These are phyloP conservation scores for Candida xiaguanensis DNA, from an alignment of 805 yeast species.

Conservation along the genomic window DNA sequence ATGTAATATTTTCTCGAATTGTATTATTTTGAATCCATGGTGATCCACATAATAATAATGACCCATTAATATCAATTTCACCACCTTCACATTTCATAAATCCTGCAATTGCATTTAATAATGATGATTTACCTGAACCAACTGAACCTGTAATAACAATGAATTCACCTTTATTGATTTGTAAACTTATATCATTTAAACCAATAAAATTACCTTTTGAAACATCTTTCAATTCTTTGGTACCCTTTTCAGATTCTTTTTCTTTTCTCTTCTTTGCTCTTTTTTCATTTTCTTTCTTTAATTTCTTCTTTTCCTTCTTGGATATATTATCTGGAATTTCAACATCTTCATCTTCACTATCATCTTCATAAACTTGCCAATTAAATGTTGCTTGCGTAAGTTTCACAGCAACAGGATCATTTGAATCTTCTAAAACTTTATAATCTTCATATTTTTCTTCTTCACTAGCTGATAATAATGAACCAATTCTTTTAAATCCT, in stretches of 20 bases:
- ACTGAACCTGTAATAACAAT: conserved; percentile 75
- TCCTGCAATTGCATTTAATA: conserved; percentile 69
- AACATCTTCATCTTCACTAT: conserved; percentile 13
- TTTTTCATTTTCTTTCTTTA: conserved; percentile 9
- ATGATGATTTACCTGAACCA: conserved; percentile 79
- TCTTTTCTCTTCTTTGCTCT: conserved; percentile 7
- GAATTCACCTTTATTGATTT: conserved; percentile 62
- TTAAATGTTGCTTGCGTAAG: conserved; percentile 55
- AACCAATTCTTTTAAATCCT: conserved; percentile 55
- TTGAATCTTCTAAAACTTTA: conserved; percentile 3
- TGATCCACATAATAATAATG: conserved; percentile 51
- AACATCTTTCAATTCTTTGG: conserved; percentile 5
- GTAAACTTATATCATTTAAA: conserved; percentile 47
- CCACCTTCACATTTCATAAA: conserved; percentile 61
- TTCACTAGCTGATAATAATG: conserved; percentile 42
- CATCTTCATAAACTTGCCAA: conserved; percentile 50
- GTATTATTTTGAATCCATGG: conserved; percentile 88
- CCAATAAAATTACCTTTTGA: conserved; percentile 32
- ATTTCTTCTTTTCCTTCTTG: conserved; percentile 21
- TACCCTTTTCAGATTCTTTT: conserved; percentile 6
- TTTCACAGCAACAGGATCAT: conserved; percentile 34
- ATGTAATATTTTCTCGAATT: conserved; percentile 66
- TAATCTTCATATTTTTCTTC: conserved; percentile 19
- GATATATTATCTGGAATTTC: conserved; percentile 10
- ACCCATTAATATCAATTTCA: conserved; percentile 48